Base-by-base conservation (phyloP, 495 filamentous ascomycete species). In the Aspergillus biplanus region DNA sequence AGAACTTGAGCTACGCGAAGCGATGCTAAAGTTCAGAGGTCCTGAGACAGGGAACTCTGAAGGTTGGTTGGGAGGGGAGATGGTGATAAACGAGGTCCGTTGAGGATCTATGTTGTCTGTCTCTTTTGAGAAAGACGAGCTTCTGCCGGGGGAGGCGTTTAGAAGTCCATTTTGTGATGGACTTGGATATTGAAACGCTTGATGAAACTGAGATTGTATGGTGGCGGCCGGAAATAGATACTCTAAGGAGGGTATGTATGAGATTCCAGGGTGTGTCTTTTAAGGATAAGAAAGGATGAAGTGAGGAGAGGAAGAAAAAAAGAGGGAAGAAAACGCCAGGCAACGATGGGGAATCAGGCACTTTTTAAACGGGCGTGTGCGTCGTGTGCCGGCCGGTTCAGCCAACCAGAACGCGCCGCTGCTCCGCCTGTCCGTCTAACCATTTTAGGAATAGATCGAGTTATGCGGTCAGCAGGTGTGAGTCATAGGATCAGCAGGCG, bases 1-100 rank as follows among this genome's bases (percentile, higher is more conserved):
- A 68, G 81, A 82, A 84, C 82, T 82, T 75, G 77, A 82, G 80
- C 75, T 75, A 82, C 76, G 74, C 78, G 78, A 75, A 65, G 78
- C 77, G 75, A 71, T 75, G 78, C 81, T 78, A 62, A 78, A 82
- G 81, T 85, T 84, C 82, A 83, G 79, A 86, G 83, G 71, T 79
- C 79, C 83, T 71, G 65, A 58, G 63, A 74, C 61, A 76, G 73
- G 73, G 79, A 72, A 71, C 78, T 82, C 77, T 80, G 76, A 76
- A 73, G 75, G 55, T 63, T 66, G 53, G 64, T 67, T 67, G 31
- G 65, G 65, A 67, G 77, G 73, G 70, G 78, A 78, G 78, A 71
- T 68, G 71, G 62, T 64, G 60, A 57, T 65, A 67, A 65, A 68
- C 47, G 71, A 63, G 64, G 68, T 76, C 76, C 75, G 70, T 65